Evolutionary conservation across 768 basidiomycete genomes (phyloP), one percentile per base, ranked within the genome.

Genomic region (Collybiopsis luxurians): DNA sequence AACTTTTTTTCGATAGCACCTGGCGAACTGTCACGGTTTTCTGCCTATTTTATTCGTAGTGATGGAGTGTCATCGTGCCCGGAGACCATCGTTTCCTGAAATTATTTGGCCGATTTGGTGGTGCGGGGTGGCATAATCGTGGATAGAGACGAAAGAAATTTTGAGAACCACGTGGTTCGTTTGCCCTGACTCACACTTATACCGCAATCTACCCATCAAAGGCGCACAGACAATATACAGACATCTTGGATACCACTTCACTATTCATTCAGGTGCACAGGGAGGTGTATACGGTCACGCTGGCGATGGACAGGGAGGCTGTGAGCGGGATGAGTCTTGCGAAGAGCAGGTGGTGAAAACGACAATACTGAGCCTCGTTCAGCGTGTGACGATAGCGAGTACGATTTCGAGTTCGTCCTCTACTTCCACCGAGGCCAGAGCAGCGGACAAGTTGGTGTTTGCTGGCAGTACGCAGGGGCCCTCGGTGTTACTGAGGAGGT

Each of bases 381-480:
- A 67, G 24, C 76, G 72, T 38, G 70, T 85, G 6, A 58, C 73
- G 43, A 11, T n/a, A n/a, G 5, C 23, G 17, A 12, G 21, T n/a
- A n/a, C n/a, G n/a, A n/a, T n/a, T n/a, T n/a, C n/a, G n/a, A n/a
- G n/a, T n/a, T n/a, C n/a, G n/a, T 4, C n/a, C 2, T 15, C 21
- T 50, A 17, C 30, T 30, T 39, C 10, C 43, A 40, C 9, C 24
- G 36, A 13, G 17, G 27, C 23, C 9, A n/a, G n/a, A 3, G 78
- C 75, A 19, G 75, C 3, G 5, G 11, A 81, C 1, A 80, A 82
- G 53, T 71, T 83, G 71, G 46, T 86, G 2, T 93, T 97, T 63
- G 75, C 96, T 7, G 95, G 90, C 11, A 95, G 92, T 62, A 79
- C 83, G 0, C 85, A 84, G n/a, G 95, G 92, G 0, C 86, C 92